Evolutionary conservation across 257 asterid species (phyloP).

Genomic region (Solanum sejunctum): DNA sequence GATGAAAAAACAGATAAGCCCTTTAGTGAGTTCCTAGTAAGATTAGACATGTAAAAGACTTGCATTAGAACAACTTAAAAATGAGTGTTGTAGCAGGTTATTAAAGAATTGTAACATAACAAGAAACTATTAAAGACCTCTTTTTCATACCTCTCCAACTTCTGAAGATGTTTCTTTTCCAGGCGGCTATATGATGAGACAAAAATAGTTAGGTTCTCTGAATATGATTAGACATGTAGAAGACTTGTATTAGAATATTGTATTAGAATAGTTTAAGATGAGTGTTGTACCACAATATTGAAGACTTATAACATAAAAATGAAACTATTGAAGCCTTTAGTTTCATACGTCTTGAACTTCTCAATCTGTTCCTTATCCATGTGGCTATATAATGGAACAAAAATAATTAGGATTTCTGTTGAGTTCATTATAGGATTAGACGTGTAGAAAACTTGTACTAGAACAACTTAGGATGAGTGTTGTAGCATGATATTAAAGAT

Average conservation of each 20-base stretch:
- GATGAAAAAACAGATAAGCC: background rate
- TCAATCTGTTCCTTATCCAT: slow-evolving; percentile 13
- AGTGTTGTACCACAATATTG: background rate
- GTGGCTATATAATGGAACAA: background rate
- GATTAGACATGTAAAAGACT: background rate
- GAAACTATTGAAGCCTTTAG: slow-evolving; percentile 14
- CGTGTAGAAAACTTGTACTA: background rate
- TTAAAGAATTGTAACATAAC: background rate
- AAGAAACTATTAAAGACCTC: slow-evolving; percentile 7
- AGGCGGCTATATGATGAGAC: background rate
- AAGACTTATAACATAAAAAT: background rate
- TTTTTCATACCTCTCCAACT: slow-evolving; percentile 47
- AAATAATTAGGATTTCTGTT: background rate
- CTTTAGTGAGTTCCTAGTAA: background rate
- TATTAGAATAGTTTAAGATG: background rate
- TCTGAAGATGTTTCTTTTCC: slow-evolving; percentile 17
- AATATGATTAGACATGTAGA: background rate
- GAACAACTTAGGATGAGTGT: background rate
- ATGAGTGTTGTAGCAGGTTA: background rate
- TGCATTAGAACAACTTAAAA: background rate
- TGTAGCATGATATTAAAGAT: background rate
- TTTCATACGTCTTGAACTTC: slow-evolving; percentile 48
- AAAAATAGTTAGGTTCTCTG: background rate
- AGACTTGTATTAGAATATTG: background rate
- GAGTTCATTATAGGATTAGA: background rate